Evolutionary conservation across 805 yeast species (phyloP).

Genomic region (Candida koratica): DNA sequence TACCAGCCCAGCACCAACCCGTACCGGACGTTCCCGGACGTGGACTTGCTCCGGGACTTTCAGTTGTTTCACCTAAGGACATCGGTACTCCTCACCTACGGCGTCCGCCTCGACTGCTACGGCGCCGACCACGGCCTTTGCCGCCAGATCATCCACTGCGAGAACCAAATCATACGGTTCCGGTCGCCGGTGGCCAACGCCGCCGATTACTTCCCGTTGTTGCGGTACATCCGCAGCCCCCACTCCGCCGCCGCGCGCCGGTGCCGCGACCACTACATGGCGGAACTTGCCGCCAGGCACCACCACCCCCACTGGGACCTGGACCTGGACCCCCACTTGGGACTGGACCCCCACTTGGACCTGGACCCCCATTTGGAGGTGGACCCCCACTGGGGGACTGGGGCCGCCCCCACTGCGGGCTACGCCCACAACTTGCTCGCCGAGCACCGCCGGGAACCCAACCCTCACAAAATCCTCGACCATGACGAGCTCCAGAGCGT

Average conservation of each 20-base stretch:
- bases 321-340: conserved; percentile 1
- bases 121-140: conserved; percentile 35
- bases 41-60: conserved; percentile 36
- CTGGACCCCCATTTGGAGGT: conserved; percentile 1
- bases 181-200: conserved; percentile 56
- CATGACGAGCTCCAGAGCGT: conserved; percentile 49
- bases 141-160: conserved; percentile 52
- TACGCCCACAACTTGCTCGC: conserved; percentile 2
- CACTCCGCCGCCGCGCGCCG: conserved; percentile 28
- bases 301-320: not conserved
- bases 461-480: conserved; percentile 7
- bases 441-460: conserved; percentile 5
- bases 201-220: conserved; percentile 50
- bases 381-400: not conserved
- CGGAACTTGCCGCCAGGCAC: conserved; percentile 20
- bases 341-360: conserved; percentile 1
- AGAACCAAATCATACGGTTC: conserved; percentile 51
- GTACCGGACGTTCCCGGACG: conserved; percentile 22
- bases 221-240: conserved; percentile 22
- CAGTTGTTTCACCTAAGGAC: conserved; percentile 52
- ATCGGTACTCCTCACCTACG: conserved; percentile 51
- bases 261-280: conserved; percentile 50
- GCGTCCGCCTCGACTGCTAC: conserved; percentile 43
- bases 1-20: conserved; percentile 20
- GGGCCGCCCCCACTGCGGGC: conserved; percentile 1